A percentile compares a stretch with the other conserved stretches of the same genome.
Evolutionary conservation across 495 filamentous ascomycete species (phyloP).

Genomic region (Podospora australis): DNA sequence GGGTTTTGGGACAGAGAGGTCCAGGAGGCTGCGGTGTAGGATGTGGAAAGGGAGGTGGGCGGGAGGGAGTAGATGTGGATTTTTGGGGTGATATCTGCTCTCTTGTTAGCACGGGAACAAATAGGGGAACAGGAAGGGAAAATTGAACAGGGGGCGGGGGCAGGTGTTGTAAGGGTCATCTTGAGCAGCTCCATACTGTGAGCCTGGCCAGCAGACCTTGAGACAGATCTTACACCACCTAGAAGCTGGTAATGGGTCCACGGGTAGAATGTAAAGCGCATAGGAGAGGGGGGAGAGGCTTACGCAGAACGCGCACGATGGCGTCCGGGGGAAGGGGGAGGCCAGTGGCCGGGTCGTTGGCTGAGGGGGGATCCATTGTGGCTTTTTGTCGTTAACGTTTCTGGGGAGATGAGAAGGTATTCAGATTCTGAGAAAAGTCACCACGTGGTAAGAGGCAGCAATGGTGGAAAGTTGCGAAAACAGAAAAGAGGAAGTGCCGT

Average conservation of each 20-base stretch:
- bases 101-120: neutral
- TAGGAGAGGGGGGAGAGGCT: neutral
- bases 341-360: conserved; percentile 54
- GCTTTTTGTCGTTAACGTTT: neutral
- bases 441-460: too few species aligned
- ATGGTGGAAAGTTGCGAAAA: too few species aligned
- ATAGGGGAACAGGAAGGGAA: neutral
- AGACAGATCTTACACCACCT: too few species aligned
- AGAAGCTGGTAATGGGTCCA: too few species aligned
- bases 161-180: too few species aligned
- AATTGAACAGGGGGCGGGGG: too few species aligned
- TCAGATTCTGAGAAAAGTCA: too few species aligned
- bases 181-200: too few species aligned
- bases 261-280: neutral
- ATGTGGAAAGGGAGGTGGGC: conserved; percentile 50
- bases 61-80: conserved; percentile 81
- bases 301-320: conserved; percentile 68
- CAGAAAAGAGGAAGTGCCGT: too few species aligned
- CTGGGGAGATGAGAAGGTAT: neutral
- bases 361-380: conserved; percentile 28
- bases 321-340: conserved; percentile 54
- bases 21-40: conserved; percentile 67
- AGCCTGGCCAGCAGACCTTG: too few species aligned
- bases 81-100: conserved; percentile 46
- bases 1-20: conserved; percentile 60